Conservation (phyloP, 2,329 filamentous ascomycete genomes). For the Tolypocladium tropicale region DNA sequence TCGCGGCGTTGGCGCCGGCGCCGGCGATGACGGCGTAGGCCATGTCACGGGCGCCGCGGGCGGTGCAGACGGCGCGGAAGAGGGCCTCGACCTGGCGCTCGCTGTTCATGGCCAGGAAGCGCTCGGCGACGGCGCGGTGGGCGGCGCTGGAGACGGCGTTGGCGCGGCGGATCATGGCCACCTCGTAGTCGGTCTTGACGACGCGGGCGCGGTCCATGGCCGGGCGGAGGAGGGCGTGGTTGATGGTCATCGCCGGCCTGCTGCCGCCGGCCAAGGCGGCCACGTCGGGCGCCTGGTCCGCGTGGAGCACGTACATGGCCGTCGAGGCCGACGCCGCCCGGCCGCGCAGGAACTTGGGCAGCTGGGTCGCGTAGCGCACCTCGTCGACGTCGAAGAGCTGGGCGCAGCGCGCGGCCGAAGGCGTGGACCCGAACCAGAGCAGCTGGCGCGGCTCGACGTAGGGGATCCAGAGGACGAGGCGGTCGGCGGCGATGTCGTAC, state of each 20-base stretch:
- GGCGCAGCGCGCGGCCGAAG: constrained; percentile 50
- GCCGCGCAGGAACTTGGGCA: constrained; percentile 33
- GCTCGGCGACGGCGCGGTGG: constrained; percentile 61
- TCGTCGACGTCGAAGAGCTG: constrained; percentile 58
- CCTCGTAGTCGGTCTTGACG: constrained; percentile 77
- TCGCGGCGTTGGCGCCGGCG: constrained; percentile 70
- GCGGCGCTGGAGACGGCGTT: constrained; percentile 70
- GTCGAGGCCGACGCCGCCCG: constrained; percentile 28
- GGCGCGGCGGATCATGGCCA: constrained; percentile 70
- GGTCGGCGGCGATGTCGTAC: constrained; percentile 48
- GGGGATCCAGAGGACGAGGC: constrained; percentile 64
- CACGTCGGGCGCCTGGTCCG: constrained; percentile 25
- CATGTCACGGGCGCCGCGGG: constrained; percentile 63
- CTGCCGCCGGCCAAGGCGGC: constrained; percentile 1
- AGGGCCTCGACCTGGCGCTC: constrained; percentile 77
- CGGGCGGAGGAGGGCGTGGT: constrained; percentile 45
- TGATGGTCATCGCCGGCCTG: constrained; percentile 20
- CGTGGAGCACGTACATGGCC: constrained; percentile 35
- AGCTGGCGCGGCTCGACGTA: constrained; percentile 50
- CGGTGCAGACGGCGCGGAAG: constrained; percentile 63
- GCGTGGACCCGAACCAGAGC: constrained; percentile 55
- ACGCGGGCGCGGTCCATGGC: constrained; percentile 76
- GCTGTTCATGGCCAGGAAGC: constrained; percentile 53
- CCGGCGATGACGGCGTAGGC: constrained; percentile 87
- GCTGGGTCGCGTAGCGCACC: constrained; percentile 49